Percentiles rank a stretch among this genome's conserved stretches.
phyloP scores from a whole-genome alignment of 768 basidiomycete species.

The Suillus bovinus region DNA sequence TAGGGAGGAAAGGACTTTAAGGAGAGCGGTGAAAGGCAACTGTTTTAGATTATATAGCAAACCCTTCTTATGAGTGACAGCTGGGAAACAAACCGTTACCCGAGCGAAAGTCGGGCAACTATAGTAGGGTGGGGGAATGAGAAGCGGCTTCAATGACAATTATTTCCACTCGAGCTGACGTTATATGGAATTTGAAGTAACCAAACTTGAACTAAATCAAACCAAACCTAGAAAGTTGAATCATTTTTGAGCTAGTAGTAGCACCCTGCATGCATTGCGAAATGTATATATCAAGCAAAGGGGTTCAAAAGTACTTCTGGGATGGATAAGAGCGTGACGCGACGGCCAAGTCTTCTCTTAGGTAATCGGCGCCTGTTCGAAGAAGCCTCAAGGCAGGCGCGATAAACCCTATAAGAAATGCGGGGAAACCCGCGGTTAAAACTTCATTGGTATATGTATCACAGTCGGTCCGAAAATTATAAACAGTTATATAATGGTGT shows the following conservation, averaged over 20 bases:
- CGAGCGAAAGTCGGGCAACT: not conserved
- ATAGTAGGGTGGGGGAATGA: too few relatives aligned
- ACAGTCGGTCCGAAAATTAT: constrained; percentile 12
- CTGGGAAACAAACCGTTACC: constrained; percentile 7
- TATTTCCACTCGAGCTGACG: too few relatives aligned
- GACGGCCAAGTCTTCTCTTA: not conserved
- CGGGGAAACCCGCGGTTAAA: constrained; percentile 12
- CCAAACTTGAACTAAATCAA: too few relatives aligned
- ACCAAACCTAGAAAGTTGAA: not conserved
- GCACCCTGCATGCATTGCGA: not conserved
- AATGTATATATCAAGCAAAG: not conserved
- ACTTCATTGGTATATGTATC: constrained; percentile 10
- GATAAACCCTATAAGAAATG: not conserved
- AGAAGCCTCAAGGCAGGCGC: not conserved
- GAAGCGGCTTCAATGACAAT: too few relatives aligned
- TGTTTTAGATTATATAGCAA: constrained; percentile 25
- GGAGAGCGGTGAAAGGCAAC: not conserved
- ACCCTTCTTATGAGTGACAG: not conserved
- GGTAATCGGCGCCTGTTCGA: constrained; percentile 1
- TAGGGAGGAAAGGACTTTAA: constrained; percentile 1
- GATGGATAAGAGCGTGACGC: not conserved
- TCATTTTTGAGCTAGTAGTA: not conserved
- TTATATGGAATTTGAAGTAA: not conserved
- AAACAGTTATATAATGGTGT: constrained; percentile 15
- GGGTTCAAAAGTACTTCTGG: not conserved